A percentile compares a stretch with the other conserved stretches of the same genome.
These are phyloP conservation scores for Pyrenula aspistea DNA, from an alignment of 495 filamentous ascomycete species.

Conservation along the genomic window DNA sequence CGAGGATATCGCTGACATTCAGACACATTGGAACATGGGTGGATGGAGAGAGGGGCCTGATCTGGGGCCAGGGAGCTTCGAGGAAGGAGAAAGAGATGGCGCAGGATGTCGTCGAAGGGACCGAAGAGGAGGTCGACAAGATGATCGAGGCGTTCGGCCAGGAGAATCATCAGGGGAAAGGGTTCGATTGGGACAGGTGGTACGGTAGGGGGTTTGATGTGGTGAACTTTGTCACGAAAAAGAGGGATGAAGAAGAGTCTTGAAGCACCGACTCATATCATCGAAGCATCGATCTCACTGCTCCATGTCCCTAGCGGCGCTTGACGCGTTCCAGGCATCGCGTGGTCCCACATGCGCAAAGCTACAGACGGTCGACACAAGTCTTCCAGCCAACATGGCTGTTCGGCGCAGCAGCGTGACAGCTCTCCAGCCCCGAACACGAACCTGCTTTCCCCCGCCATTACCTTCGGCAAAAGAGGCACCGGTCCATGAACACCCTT, in stretches of 20 bases:
- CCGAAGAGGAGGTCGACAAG: constrained; percentile 45
- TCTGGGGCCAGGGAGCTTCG: constrained; percentile 89
- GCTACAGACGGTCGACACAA: too few species aligned
- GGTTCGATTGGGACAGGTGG: constrained; percentile 66
- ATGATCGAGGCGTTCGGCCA: constrained; percentile 71
- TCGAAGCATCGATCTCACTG: too few species aligned
- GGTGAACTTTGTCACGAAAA: constrained; percentile 51
- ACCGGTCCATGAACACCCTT: too few species aligned
- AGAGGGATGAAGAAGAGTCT: background rate
- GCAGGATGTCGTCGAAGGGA: constrained; percentile 52
- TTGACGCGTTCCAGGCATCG: constrained; percentile 11
- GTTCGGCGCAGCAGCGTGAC: too few species aligned
- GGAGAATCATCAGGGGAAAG: constrained; percentile 59
- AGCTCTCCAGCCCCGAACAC: too few species aligned
- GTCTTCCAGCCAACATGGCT: too few species aligned
- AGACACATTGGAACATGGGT: constrained; percentile 80
- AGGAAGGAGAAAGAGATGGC: constrained; percentile 49
- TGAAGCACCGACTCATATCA: too few species aligned
- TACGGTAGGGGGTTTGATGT: constrained; percentile 86
- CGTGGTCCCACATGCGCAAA: constrained; percentile 4
- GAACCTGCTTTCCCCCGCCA: too few species aligned
- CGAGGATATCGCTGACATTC: constrained; percentile 88
- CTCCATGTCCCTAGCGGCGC: too few species aligned
- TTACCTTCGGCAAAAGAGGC: too few species aligned
- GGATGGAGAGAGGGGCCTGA: constrained; percentile 37